Evolutionary conservation across 495 filamentous ascomycete species (phyloP), one percentile per base, ranked within the genome.

Genomic region (Podospora didyma): DNA sequence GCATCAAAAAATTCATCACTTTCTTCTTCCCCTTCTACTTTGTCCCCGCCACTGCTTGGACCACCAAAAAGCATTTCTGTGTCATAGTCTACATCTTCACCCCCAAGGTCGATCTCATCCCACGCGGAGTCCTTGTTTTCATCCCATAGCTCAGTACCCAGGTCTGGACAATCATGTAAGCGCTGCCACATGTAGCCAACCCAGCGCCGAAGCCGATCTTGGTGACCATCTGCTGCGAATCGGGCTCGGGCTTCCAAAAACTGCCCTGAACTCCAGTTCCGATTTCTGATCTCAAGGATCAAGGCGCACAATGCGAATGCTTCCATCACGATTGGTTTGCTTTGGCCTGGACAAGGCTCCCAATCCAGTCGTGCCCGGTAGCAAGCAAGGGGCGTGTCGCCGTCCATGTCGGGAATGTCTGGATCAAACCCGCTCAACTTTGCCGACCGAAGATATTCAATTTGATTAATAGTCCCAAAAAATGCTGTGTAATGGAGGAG

Each of bases 251-350:
- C 14, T 11, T 54, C 19, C 7, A 54, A 20, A 20, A 54, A 54
- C 5, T 42, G 37, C 2, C 51, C 39, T 11, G 51, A 34, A 20
- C 44, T 24, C 51, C 39, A 54, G 51, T 46, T 54, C 20, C 37
- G 41, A 22, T 17, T 16, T 23, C 41, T 45, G n/a, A 46, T 10
- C 14, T 54, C 51, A 12, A 16, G 16, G 5, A 54, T 22, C 6
- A 54, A 41, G 11, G 51, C 37, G 41, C 23, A 54, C 14, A 54
- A 54, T 1, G 37, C 37, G 41, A 54, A 46, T 1, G 44, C 51
- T 4, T 46, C 51, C 7, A n/a, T 22, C n/a, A 46, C 37, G 5
- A 41, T 54, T 3, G 51, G 51, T 22, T 24, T 23, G 9, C 3
- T 5, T 54, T 54, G 51, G 28, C 5, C 17, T 2, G 28, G 14